Evolutionary conservation across 1,284 basidiomycete species (phyloP).

Genomic region (Vanrija humicola): DNA sequence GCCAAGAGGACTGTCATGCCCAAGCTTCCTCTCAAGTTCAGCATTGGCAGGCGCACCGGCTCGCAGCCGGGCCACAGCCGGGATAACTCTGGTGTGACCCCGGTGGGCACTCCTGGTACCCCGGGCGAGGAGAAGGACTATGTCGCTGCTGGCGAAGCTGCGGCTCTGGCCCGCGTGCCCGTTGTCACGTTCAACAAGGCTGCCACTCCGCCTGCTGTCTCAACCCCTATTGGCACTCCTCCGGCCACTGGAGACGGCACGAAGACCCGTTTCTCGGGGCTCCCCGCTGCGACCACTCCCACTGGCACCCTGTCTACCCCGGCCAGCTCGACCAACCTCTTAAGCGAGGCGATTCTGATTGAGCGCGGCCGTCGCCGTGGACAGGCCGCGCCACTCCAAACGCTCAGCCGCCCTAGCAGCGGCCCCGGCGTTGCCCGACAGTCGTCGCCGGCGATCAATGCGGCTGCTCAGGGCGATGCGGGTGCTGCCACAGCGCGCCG

Average conservation of each 20-base stretch:
- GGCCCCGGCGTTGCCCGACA: neutral
- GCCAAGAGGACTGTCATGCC: constrained; percentile 12
- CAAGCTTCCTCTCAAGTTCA: constrained; percentile 30
- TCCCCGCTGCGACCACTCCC: neutral
- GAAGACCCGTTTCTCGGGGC: neutral
- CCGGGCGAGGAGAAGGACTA: no score
- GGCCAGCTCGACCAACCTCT: neutral
- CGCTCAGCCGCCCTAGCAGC: neutral
- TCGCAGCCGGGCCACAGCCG: constrained; percentile 23
- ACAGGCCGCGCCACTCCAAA: neutral
- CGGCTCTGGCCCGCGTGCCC: no score
- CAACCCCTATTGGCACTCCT: no score
- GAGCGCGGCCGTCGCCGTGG: constrained; percentile 20
- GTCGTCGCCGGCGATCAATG: neutral
- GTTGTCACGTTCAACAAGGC: no score
- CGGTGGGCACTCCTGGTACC: neutral
- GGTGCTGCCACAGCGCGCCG: neutral
- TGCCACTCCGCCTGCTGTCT: no score
- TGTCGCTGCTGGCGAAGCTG: no score
- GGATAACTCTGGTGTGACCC: neutral
- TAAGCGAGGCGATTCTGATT: constrained; percentile 27
- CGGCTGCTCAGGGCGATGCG: neutral
- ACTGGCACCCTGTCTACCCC: neutral
- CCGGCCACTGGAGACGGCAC: neutral
- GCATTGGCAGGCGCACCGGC: constrained; percentile 19